These are phyloP conservation scores for Corinectria fuckeliana DNA, from an alignment of 2,329 filamentous ascomycete species.

Conservation along the genomic window DNA sequence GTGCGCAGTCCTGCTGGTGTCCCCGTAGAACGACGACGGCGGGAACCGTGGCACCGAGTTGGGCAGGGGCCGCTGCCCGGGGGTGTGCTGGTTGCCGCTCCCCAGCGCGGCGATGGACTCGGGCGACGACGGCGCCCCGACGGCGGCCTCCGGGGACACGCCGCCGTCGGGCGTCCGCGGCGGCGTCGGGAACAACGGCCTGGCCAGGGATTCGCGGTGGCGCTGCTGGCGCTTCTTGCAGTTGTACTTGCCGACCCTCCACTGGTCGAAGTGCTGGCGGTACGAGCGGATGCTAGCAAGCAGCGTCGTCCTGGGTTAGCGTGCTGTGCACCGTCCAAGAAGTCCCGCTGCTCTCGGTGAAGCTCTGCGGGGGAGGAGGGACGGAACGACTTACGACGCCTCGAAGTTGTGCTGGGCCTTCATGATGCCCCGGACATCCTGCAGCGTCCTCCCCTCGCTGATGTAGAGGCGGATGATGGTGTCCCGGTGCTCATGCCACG, in stretches of 20 bases:
- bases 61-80: conserved; percentile 28
- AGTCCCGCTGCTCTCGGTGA: background rate
- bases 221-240: conserved; percentile 42
- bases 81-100: conserved; percentile 20
- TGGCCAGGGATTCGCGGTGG: conserved; percentile 19
- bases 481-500: conserved; percentile 47
- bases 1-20: no score
- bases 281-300: conserved; percentile 55
- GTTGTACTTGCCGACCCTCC: conserved; percentile 57
- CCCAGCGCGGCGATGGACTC: conserved; percentile 14
- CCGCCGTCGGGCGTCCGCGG: conserved; percentile 20
- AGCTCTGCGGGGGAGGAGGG: background rate
- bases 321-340: background rate
- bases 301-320: background rate
- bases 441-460: conserved; percentile 46
- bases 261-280: conserved; percentile 54
- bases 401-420: conserved; percentile 47
- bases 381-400: conserved; percentile 50
- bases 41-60: background rate
- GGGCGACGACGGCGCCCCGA: conserved; percentile 13
- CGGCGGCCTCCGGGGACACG: background rate
- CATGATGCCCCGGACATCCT: conserved; percentile 51
- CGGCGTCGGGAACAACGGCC: conserved; percentile 24
- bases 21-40: background rate
- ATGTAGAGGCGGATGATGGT: conserved; percentile 51